These are phyloP conservation scores for Apiospora pterosperma DNA, from an alignment of 2,329 filamentous ascomycete genomes.

Conservation along the genomic window DNA sequence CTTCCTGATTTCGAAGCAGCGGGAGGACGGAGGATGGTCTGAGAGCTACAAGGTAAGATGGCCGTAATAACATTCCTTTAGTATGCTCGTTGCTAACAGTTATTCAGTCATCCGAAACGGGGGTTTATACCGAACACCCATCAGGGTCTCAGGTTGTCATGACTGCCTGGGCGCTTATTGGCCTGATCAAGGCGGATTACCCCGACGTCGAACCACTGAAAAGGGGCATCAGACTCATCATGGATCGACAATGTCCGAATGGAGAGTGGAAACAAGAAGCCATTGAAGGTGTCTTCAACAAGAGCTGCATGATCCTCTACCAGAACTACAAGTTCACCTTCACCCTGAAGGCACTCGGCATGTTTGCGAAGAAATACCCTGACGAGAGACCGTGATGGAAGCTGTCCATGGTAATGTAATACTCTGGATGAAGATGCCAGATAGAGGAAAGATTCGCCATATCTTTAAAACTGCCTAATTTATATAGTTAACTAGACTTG, in stretches of 20 bases:
- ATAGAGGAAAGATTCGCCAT: neutral
- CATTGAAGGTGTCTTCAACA: slow-evolving; percentile 98
- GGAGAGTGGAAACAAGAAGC: slow-evolving; percentile 95
- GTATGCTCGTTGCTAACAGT: slow-evolving; percentile 7
- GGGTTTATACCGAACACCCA: slow-evolving; percentile 70
- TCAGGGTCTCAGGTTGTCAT: slow-evolving; percentile 85
- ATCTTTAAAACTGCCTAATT: neutral
- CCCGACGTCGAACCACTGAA: slow-evolving; percentile 70
- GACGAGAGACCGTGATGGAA: slow-evolving; percentile 49
- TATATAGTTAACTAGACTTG: neutral
- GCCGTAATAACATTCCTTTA: neutral
- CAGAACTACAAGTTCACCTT: slow-evolving; percentile 99
- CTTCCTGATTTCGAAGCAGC: slow-evolving; percentile 82
- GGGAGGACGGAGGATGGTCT: slow-evolving; percentile 90
- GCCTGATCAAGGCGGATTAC: slow-evolving; percentile 77
- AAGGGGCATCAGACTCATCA: slow-evolving; percentile 75
- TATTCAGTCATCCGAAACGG: slow-evolving; percentile 68
- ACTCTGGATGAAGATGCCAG: neutral
- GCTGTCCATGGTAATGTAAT: neutral
- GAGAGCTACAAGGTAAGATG: slow-evolving; percentile 74
- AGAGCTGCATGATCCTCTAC: slow-evolving; percentile 98
- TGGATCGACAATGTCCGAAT: slow-evolving; percentile 79
- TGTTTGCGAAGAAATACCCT: slow-evolving; percentile 75
- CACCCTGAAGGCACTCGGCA: slow-evolving; percentile 86
- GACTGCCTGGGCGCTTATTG: slow-evolving; percentile 87